Evolutionary conservation across 352 stramenopile genomes (phyloP).

Genomic region (Thalassiosira exigua): DNA sequence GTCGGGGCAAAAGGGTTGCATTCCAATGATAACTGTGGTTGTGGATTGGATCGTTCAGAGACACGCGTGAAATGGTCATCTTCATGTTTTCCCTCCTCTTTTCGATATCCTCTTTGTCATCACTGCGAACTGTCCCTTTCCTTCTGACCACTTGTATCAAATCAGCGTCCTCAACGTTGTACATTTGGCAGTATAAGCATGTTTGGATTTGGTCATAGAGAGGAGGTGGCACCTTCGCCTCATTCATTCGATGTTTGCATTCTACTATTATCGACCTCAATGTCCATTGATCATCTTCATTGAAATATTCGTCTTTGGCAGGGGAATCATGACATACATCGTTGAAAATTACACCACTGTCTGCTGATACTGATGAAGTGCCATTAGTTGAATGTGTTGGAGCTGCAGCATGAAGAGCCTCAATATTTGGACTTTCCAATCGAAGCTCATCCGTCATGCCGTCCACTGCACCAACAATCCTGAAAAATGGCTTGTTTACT

Average conservation of each 20-base stretch:
- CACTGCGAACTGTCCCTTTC: slow-evolving; percentile 17
- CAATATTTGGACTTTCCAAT: slow-evolving; percentile 14
- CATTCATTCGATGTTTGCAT: slow-evolving; percentile 81
- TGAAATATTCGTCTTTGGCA: slow-evolving; percentile 12
- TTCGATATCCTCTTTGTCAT: slow-evolving; percentile 1
- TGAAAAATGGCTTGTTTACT: slow-evolving; percentile 72
- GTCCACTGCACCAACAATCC: slow-evolving; percentile 72
- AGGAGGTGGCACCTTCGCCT: slow-evolving; percentile 54
- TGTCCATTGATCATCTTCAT: slow-evolving; percentile 53
- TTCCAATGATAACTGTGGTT: slow-evolving; percentile 70
- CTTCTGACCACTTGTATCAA: slow-evolving; percentile 75
- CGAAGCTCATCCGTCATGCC: slow-evolving; percentile 76
- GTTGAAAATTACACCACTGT: slow-evolving; percentile 10
- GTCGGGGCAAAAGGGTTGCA: slow-evolving; percentile 64
- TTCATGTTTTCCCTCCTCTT: slow-evolving; percentile 29
- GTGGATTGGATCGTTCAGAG: slow-evolving; percentile 69
- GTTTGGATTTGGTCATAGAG: slow-evolving; percentile 84
- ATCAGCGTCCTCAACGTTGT: slow-evolving; percentile 69
- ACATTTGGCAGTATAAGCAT: slow-evolving; percentile 78
- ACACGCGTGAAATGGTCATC: slow-evolving; percentile 68
- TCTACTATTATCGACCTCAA: slow-evolving; percentile 72
- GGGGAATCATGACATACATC: slow-evolving; percentile 2
- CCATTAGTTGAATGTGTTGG: too few species aligned
- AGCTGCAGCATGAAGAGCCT: too few species aligned
- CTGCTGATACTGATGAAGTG: too few species aligned